Evolutionary conservation across 2,329 filamentous ascomycete genomes (phyloP).

Genomic region (Rhexocercosporidium sp.): DNA sequence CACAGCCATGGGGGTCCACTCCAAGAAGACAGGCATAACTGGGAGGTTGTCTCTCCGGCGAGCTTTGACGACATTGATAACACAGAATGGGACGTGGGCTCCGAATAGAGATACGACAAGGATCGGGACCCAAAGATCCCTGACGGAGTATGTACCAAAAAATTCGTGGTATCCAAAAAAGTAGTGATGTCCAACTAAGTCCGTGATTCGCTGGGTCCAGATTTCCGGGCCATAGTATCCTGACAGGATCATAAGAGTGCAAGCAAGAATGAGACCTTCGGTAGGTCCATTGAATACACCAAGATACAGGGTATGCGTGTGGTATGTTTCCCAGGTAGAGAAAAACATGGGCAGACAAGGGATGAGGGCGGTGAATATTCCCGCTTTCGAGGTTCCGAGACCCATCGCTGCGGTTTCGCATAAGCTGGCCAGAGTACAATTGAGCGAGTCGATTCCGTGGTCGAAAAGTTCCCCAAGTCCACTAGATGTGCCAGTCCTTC

Average conservation of each 20-base stretch:
- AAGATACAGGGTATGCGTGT: constrained; percentile 95
- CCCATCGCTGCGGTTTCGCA: constrained; percentile 94
- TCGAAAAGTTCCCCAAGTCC: constrained; percentile 96
- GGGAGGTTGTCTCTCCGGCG: constrained; percentile 75
- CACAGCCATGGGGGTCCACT: constrained; percentile 90
- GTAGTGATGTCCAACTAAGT: constrained; percentile 66
- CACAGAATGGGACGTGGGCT: constrained; percentile 85
- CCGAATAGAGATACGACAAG: constrained; percentile 69
- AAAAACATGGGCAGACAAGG: constrained; percentile 99
- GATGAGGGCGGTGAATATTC: constrained; percentile 88
- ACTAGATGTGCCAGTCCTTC: constrained; percentile 92
- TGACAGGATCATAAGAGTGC: constrained; percentile 82
- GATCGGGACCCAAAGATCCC: constrained; percentile 85
- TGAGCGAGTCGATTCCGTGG: constrained; percentile 97
- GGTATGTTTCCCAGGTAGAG: constrained; percentile 99
- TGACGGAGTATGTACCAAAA: constrained; percentile 75
- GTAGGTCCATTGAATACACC: constrained; percentile 97
- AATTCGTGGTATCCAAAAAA: constrained; percentile 59
- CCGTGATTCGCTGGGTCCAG: constrained; percentile 78
- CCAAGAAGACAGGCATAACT: constrained; percentile 81
- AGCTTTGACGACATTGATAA: constrained; percentile 82
- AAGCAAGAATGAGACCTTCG: constrained; percentile 90
- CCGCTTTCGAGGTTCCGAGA: constrained; percentile 80
- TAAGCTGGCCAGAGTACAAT: constrained; percentile 91
- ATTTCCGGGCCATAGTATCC: constrained; percentile 88